phyloP scores from a whole-genome alignment of 2,329 filamentous ascomycete species.

The Mycosphaerelloides madeirae region DNA sequence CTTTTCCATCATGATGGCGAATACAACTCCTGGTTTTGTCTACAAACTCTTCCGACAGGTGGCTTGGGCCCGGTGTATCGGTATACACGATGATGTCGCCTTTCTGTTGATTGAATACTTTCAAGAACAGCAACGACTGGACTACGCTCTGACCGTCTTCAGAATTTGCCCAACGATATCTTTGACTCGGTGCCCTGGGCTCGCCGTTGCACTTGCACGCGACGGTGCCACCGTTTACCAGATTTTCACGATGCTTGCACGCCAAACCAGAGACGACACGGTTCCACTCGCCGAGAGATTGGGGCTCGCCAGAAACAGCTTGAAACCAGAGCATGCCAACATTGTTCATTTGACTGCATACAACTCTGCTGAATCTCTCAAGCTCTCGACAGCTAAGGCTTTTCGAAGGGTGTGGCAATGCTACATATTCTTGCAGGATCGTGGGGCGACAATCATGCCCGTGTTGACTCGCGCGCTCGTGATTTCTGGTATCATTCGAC shows the following conservation, averaged over 20 bases:
- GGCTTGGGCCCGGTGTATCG: too few species aligned
- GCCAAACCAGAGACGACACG: constrained; percentile 8
- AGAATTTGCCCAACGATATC: constrained; percentile 11
- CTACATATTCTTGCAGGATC: constrained; percentile 41
- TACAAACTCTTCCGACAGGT: neutral
- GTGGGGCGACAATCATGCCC: constrained; percentile 40
- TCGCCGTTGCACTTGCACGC: constrained; percentile 20
- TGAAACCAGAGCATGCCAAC: constrained; percentile 36
- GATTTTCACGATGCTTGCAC: constrained; percentile 5
- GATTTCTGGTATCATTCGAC: constrained; percentile 45
- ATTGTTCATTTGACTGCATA: constrained; percentile 45
- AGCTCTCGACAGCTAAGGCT: constrained; percentile 37
- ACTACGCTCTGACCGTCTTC: constrained; percentile 22
- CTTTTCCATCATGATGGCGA: constrained; percentile 8
- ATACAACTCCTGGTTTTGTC: neutral
- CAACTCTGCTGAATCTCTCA: constrained; percentile 37
- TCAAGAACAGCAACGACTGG: neutral
- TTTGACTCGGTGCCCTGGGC: constrained; percentile 15
- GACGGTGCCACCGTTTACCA: neutral
- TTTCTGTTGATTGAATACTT: neutral
- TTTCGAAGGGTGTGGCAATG: constrained; percentile 46
- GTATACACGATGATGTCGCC: too few species aligned
- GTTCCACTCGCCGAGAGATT: neutral
- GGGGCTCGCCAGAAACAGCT: neutral
- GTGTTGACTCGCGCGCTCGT: constrained; percentile 47